phyloP scores from a whole-genome alignment of 2,329 filamentous ascomycete species.

The Pseudodiploospora longispora region DNA sequence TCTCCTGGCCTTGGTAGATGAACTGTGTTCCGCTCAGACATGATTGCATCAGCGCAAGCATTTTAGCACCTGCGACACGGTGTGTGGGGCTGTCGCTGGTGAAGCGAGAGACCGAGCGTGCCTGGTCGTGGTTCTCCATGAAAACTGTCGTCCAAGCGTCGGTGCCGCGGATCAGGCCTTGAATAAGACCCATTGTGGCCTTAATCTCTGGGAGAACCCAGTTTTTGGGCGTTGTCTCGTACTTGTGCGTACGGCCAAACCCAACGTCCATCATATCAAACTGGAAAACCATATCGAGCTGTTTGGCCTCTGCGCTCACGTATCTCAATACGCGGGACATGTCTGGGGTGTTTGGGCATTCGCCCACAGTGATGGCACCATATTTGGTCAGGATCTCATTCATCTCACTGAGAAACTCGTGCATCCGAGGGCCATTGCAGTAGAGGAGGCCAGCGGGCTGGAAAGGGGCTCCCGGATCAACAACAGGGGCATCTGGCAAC shows the following conservation, averaged over 20 bases:
- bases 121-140: constrained; percentile 59
- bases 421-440: constrained; percentile 60
- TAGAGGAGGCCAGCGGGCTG: constrained; percentile 51
- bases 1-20: constrained; percentile 60
- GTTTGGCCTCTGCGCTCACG: constrained; percentile 47
- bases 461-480: constrained; percentile 34
- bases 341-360: constrained; percentile 56
- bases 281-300: constrained; percentile 64
- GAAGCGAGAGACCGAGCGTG: constrained; percentile 49
- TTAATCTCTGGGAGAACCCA: constrained; percentile 43
- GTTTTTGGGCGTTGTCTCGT: constrained; percentile 38
- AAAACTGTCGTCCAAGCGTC: constrained; percentile 58
- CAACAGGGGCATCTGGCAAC: constrained; percentile 50
- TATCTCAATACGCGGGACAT: constrained; percentile 49
- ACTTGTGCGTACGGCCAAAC: constrained; percentile 40
- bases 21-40: constrained; percentile 53
- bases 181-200: constrained; percentile 38
- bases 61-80: constrained; percentile 44
- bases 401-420: constrained; percentile 62
- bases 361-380: constrained; percentile 62
- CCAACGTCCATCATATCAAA: constrained; percentile 58
- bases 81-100: constrained; percentile 40
- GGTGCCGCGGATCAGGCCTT: constrained; percentile 41
- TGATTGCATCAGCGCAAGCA: constrained; percentile 46
- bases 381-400: constrained; percentile 51